Conservation (phyloP, 805 yeast genomes). For the Pichia gijzeniarum region DNA sequence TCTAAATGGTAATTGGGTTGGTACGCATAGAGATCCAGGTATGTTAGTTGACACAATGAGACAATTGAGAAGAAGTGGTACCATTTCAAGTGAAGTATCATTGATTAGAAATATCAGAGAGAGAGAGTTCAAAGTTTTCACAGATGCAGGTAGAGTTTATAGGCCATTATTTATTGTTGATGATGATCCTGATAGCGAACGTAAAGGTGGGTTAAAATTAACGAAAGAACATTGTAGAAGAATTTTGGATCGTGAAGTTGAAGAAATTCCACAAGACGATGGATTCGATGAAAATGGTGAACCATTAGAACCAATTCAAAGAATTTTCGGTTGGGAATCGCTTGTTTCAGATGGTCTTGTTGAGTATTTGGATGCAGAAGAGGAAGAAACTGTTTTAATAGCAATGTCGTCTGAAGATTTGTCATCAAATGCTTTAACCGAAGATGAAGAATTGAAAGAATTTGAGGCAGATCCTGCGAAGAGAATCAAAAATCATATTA, state of each 20-base stretch:
- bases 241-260: conserved; percentile 57
- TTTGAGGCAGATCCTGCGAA: conserved; percentile 65
- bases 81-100: conserved; percentile 92
- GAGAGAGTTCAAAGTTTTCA: conserved; percentile 89
- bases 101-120: conserved; percentile 96
- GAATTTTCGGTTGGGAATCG: conserved; percentile 72
- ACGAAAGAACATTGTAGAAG: conserved; percentile 78
- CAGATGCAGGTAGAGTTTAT: conserved; percentile 98
- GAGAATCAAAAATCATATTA: conserved; percentile 61
- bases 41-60: conserved; percentile 85
- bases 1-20: conserved; percentile 99
- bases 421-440: conserved; percentile 41
- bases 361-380: conserved; percentile 97
- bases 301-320: conserved; percentile 36
- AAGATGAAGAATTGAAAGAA: conserved; percentile 34
- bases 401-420: conserved; percentile 99
- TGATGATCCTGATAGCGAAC: conserved; percentile 65
- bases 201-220: conserved; percentile 72
- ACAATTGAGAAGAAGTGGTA: conserved; percentile 88
- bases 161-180: conserved; percentile 93
- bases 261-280: conserved; percentile 44
- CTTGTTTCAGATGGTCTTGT: conserved; percentile 81
- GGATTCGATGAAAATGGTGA: conserved; percentile 40
- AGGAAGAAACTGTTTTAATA: conserved; percentile 96
- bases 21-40: conserved; percentile 97